phyloP scores from a whole-genome alignment of 805 yeast genomes.

The Teunomyces stri region DNA sequence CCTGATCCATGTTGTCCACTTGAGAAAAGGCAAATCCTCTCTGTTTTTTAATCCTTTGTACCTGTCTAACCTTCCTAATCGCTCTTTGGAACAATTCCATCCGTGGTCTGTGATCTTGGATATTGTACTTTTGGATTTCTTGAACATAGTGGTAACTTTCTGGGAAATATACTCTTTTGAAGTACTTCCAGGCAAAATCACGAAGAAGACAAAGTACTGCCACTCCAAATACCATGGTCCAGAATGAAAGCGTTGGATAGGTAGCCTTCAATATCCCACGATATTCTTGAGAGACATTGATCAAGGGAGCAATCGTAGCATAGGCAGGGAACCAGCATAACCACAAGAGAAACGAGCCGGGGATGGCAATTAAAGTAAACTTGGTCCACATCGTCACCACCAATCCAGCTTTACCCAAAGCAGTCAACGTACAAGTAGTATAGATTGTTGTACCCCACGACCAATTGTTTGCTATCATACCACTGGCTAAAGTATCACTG shows the following conservation, averaged over 20 bases:
- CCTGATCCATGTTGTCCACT: constrained; percentile 87
- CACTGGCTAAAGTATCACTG: constrained; percentile 65
- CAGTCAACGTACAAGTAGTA: constrained; percentile 84
- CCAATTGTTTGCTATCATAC: constrained; percentile 85
- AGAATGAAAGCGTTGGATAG: constrained; percentile 75
- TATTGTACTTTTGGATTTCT: constrained; percentile 92
- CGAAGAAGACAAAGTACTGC: constrained; percentile 78
- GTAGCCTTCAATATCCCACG: constrained; percentile 73
- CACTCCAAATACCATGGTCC: constrained; percentile 77
- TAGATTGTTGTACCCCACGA: constrained; percentile 89
- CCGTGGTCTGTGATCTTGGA: constrained; percentile 92
- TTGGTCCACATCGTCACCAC: constrained; percentile 94
- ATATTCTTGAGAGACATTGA: constrained; percentile 80
- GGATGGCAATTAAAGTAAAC: constrained; percentile 86
- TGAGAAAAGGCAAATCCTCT: constrained; percentile 98
- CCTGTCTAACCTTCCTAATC: constrained; percentile 95
- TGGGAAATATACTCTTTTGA: constrained; percentile 87
- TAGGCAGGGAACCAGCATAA: constrained; percentile 82
- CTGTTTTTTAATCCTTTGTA: constrained; percentile 95
- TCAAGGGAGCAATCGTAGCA: constrained; percentile 78
- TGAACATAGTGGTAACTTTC: constrained; percentile 94
- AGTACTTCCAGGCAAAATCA: constrained; percentile 93
- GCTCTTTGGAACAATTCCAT: constrained; percentile 97
- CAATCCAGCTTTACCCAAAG: constrained; percentile 91
- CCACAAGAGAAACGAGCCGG: constrained; percentile 90